Conservation (phyloP, 1,284 basidiomycete genomes). For the Flammula alnicola region DNA sequence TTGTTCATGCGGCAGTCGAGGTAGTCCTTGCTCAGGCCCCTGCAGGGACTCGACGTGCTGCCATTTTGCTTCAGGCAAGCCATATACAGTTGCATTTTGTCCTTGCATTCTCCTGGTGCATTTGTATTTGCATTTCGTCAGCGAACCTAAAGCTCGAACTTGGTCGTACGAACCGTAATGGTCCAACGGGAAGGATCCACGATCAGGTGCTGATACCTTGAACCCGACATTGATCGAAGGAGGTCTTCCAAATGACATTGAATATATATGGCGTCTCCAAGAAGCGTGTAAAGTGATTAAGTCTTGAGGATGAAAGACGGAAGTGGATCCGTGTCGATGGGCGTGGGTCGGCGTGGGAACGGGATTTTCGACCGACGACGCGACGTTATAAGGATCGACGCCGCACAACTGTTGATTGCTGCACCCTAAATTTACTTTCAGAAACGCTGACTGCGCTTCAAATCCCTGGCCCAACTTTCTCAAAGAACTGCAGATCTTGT, state of each 20-base stretch:
- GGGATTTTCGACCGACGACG: conserved; percentile 22
- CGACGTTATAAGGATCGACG: no score
- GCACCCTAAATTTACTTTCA: no score
- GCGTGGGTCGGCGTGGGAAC: conserved; percentile 20
- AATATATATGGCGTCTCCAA: neutral
- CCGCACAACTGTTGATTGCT: no score
- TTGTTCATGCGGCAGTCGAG: conserved; percentile 93
- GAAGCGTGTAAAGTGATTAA: conserved; percentile 1
- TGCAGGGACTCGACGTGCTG: conserved; percentile 82
- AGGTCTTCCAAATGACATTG: conserved; percentile 89
- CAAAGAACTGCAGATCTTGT: no score
- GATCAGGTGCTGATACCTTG: conserved; percentile 78
- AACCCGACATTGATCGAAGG: conserved; percentile 85
- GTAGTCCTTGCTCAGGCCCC: conserved; percentile 81
- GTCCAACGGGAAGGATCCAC: conserved; percentile 95
- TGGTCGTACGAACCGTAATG: conserved; percentile 75
- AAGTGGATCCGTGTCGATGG: conserved; percentile 8
- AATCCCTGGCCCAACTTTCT: no score
- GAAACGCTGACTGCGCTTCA: no score
- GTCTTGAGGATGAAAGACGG: conserved; percentile 1
- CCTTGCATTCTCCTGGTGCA: conserved; percentile 86
- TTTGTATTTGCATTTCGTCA: neutral
- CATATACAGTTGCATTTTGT: conserved; percentile 87
- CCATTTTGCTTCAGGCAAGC: conserved; percentile 80
- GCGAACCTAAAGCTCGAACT: neutral